Evolutionary conservation across 1,139 yeast species (phyloP).

Genomic region (Magnusiomyces sp.): DNA sequence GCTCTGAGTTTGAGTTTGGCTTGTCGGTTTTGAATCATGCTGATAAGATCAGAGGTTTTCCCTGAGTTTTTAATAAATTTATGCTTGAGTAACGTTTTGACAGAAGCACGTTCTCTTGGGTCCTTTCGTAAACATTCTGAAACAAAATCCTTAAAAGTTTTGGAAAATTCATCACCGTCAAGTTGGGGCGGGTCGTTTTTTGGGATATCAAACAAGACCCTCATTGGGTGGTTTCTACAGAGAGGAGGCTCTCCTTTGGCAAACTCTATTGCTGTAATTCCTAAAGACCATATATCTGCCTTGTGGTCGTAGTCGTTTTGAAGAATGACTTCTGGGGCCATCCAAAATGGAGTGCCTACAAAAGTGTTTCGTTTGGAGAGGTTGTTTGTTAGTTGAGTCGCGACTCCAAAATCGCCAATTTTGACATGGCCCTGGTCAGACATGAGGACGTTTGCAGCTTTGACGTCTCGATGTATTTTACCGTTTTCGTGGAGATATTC

Average conservation of each 20-base stretch:
- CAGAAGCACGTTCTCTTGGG: constrained; percentile 51
- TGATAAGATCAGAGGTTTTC: constrained; percentile 28
- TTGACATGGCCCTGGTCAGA: constrained; percentile 66
- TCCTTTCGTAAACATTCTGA: constrained; percentile 54
- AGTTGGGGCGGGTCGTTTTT: constrained; percentile 44
- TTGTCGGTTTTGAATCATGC: constrained; percentile 23
- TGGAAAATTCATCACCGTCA: constrained; percentile 35
- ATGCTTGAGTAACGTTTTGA: constrained; percentile 50
- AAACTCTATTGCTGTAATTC: constrained; percentile 79
- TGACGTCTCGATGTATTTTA: constrained; percentile 79
- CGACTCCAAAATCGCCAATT: constrained; percentile 94
- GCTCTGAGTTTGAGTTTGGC: constrained; percentile 14
- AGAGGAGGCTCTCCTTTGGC: constrained; percentile 81
- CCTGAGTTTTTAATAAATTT: constrained; percentile 47
- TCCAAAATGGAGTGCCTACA: constrained; percentile 98
- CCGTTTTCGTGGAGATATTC: constrained; percentile 68
- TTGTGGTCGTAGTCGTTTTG: constrained; percentile 81
- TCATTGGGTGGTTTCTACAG: constrained; percentile 69
- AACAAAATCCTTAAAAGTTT: constrained; percentile 54
- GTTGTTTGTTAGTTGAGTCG: constrained; percentile 76
- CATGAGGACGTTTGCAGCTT: constrained; percentile 72
- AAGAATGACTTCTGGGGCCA: constrained; percentile 94
- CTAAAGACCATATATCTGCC: constrained; percentile 95
- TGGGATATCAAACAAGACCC: constrained; percentile 56
- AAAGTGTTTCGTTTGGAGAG: constrained; percentile 77